Evolutionary conservation across 2,329 filamentous ascomycete genomes (phyloP).

Genomic region (Fusarium stilboides): DNA sequence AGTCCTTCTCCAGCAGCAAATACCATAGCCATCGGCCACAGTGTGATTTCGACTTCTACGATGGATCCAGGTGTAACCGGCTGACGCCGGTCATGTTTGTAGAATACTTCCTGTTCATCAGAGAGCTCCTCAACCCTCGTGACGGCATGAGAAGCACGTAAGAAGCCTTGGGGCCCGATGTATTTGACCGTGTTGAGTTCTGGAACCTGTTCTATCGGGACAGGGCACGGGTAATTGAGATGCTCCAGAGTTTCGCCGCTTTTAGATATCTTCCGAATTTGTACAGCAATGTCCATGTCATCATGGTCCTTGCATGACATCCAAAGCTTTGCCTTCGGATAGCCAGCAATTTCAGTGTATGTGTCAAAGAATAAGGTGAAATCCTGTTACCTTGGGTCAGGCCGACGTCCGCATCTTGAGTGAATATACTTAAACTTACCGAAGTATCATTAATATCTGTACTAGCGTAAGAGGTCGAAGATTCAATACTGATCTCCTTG

Average conservation of each 20-base stretch:
- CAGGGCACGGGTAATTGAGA: slow-evolving; percentile 1
- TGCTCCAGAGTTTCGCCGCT: not conserved
- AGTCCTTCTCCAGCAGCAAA: too few species aligned
- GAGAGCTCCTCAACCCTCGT: not conserved
- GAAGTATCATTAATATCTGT: too few species aligned
- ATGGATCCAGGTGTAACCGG: not conserved
- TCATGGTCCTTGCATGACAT: slow-evolving; percentile 51
- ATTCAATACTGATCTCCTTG: too few species aligned
- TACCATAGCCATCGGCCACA: too few species aligned
- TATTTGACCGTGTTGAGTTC: not conserved
- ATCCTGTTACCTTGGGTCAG: too few species aligned
- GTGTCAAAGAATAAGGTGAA: not conserved
- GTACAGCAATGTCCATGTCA: slow-evolving; percentile 61
- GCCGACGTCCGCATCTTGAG: too few species aligned
- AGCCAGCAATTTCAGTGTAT: not conserved
- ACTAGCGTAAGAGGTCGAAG: too few species aligned
- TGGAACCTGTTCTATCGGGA: not conserved
- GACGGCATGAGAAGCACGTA: not conserved
- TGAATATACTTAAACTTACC: too few species aligned
- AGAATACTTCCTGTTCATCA: not conserved
- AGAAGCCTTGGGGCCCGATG: not conserved
- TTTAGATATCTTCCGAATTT: slow-evolving; percentile 27
- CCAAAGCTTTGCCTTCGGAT: slow-evolving; percentile 14
- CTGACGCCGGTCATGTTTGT: not conserved
- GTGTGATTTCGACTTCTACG: not conserved